Percentiles rank a stretch among this genome's conserved stretches.
phyloP scores from a whole-genome alignment of 208 protist genomes.

The Trypanosoma melophagium region DNA sequence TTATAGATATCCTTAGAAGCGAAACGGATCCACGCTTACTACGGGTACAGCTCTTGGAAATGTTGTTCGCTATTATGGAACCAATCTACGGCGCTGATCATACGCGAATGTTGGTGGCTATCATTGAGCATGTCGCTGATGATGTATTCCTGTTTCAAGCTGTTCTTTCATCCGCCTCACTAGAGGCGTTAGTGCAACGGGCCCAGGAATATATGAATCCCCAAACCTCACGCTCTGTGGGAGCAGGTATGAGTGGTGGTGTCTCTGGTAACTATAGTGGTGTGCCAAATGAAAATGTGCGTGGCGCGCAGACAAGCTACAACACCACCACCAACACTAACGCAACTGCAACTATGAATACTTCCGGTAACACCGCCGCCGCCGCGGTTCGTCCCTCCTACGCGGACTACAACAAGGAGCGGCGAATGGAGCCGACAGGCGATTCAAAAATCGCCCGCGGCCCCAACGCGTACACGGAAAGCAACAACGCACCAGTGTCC shows the following conservation, averaged over 20 bases:
- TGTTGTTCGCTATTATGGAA: constrained; percentile 25
- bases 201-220: constrained; percentile 41
- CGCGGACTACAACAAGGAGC: constrained; percentile 25
- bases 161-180: constrained; percentile 36
- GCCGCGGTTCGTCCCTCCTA: constrained; percentile 14
- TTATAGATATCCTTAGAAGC: constrained; percentile 25
- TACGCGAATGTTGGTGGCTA: constrained; percentile 34
- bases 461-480: constrained; percentile 12
- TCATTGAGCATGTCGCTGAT: constrained; percentile 33
- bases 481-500: not conserved
- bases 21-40: constrained; percentile 20
- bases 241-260: constrained; percentile 17
- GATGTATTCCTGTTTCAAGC: constrained; percentile 46
- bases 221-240: constrained; percentile 13
- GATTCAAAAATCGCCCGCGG: constrained; percentile 18
- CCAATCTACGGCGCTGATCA: constrained; percentile 28
- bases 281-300: constrained; percentile 21
- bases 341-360: constrained; percentile 7
- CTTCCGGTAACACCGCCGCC: constrained; percentile 9
- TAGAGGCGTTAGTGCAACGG: constrained; percentile 43
- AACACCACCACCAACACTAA: constrained; percentile 10
- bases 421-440: constrained; percentile 7
- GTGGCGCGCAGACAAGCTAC: constrained; percentile 11
- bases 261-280: constrained; percentile 21
- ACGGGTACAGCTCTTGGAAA: constrained; percentile 19